Base-by-base conservation (phyloP, 1,284 basidiomycete species). In the Trichosporon sp. region DNA sequence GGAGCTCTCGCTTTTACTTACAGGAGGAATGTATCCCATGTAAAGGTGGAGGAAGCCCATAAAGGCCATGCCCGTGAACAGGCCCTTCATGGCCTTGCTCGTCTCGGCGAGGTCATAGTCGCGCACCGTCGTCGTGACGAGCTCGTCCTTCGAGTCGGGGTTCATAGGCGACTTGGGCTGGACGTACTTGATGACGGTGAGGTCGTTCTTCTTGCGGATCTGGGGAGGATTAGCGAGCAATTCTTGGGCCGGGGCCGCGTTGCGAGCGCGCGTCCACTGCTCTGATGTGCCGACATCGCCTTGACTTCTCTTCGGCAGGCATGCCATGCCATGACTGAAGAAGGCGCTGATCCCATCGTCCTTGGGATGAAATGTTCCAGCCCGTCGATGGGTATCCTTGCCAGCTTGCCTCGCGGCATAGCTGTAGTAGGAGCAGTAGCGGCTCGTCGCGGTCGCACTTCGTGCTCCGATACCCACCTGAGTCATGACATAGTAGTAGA, bases 11-110 rank as follows among this genome's bases (percentile, higher is more conserved):
- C 34, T 36, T 9, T 13, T 29, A 65, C 66, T 61, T 36, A 68
- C 66, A 62, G 67, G 67, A 64, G 67, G 67, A 49, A 68, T 44
- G 67, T 68, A 68, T 61, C 67, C 67, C 67, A 68, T 68, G 67
- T 68, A 68, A 7, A 65, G 61, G 64, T 68, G 67, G 64, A 68
- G 67, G 67, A 68, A 65, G 52, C 23, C 60, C 64, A 68, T 65
- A 52, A 68, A 68, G 37, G 64, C 64, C 8, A 65, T 34, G 14
- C 67, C 67, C 52, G 64, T 68, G 64, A 68, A 59, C 31, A 68
- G 64, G 19, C 64, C 67, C 67, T 68, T 68, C 64, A 65, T 65
- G 57, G 67, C 67, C 67, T 68, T 68, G 67, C 33, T 32, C 10
- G 62, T 65, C 67, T 68, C 67, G 59, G 62, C 60, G 61, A 68